A percentile compares a stretch with the other conserved stretches of the same genome.
Evolutionary conservation across 2,329 filamentous ascomycete species (phyloP).

Genomic region (Fonsecaea erecta): DNA sequence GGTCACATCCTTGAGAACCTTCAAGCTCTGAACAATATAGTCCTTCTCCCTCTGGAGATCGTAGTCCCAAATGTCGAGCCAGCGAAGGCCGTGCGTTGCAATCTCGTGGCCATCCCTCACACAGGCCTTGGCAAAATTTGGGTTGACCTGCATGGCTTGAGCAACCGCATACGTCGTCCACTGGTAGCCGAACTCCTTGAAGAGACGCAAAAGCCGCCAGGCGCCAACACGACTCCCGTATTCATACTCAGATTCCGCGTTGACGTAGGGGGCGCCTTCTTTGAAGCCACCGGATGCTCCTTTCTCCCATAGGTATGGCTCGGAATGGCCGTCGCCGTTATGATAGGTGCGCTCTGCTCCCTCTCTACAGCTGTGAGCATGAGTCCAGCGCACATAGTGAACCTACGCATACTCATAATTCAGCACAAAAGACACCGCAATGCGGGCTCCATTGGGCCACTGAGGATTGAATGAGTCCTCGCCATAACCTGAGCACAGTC

Average conservation of each 20-base stretch:
- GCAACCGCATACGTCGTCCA: background rate
- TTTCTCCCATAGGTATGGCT: background rate
- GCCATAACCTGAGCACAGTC: background rate
- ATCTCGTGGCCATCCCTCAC: background rate
- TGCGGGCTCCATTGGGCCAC: slow-evolving; percentile 49
- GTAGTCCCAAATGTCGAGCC: background rate
- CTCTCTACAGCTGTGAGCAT: background rate
- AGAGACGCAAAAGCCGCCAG: background rate
- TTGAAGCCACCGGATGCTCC: background rate
- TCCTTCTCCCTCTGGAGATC: background rate
- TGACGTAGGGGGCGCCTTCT: background rate
- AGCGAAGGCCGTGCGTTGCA: background rate
- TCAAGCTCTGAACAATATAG: background rate
- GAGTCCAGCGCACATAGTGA: background rate
- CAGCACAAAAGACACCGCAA: slow-evolving; percentile 38
- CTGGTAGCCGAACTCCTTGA: background rate
- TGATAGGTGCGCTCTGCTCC: background rate
- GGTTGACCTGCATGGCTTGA: background rate
- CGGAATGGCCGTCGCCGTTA: background rate
- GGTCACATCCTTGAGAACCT: background rate
- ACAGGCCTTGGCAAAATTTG: background rate
- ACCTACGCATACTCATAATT: background rate
- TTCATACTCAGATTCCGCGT: background rate
- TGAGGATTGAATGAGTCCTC: background rate
- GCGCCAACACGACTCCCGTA: background rate